Evolutionary conservation across 2,329 filamentous ascomycete species (phyloP).

Genomic region (Sporothrix curviconia): DNA sequence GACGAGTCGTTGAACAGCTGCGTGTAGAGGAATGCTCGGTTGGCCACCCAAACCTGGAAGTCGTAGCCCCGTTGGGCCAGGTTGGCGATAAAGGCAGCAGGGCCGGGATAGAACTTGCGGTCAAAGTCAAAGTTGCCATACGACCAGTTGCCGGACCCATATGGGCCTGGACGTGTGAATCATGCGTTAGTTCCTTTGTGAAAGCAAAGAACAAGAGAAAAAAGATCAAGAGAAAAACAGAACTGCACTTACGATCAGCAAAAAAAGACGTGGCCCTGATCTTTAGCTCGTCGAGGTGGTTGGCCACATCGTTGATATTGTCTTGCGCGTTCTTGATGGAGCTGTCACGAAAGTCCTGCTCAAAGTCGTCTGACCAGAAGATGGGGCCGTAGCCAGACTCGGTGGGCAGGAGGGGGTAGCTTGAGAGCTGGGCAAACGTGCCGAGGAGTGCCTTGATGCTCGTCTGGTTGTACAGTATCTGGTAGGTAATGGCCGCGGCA

Average conservation of each 20-base stretch:
- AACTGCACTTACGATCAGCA: constrained; percentile 23
- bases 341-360: constrained; percentile 27
- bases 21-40: constrained; percentile 28
- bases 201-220: too few relatives aligned
- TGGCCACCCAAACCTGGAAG: constrained; percentile 32
- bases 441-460: constrained; percentile 8
- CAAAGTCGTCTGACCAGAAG: constrained; percentile 31
- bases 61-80: constrained; percentile 28
- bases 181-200: too few relatives aligned
- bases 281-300: constrained; percentile 26
- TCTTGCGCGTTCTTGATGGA: constrained; percentile 27
- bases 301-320: constrained; percentile 29
- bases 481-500: constrained; percentile 25
- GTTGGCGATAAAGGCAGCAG: constrained; percentile 27
- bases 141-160: constrained; percentile 27
- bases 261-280: constrained; percentile 30
- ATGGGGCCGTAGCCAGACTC: constrained; percentile 29
- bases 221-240: too few relatives aligned
- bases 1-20: constrained; percentile 27
- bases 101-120: constrained; percentile 27
- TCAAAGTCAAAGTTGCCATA: constrained; percentile 33
- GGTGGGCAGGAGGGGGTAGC: constrained; percentile 26
- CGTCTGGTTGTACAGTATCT: constrained; percentile 22
- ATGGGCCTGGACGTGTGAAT: constrained; percentile 20
- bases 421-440: constrained; percentile 24